Base-by-base conservation (phyloP, 192 early-diverging fungal species). In the Umbelopsis sp. region DNA sequence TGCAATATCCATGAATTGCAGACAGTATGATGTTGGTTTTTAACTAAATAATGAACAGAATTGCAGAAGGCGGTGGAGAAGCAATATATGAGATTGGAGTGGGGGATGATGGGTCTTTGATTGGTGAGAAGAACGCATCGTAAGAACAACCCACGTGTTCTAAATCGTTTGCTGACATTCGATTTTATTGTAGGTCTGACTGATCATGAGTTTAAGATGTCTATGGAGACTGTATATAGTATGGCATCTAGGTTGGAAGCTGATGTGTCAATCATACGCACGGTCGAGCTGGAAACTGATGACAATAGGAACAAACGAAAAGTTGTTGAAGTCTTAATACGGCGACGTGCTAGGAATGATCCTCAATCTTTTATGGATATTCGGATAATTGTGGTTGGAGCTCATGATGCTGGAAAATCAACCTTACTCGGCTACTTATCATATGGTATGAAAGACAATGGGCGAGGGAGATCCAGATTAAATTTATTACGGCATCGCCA, bases 51-150 rank as follows among this genome's bases (percentile, higher is more conserved):
- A 25, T 18, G 18, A 18, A 35, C 46, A 85, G 84, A 64, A 77
- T 98, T 46, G 85, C 92, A 13, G 95, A 98, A 70, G 96, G 96
- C 0, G 80, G 89, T 64, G 96, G 96, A 23, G 90, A 91, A 49
- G 92, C 92, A 3, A 81, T 94, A 49, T 98, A 98, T 73, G 91
- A 96, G 67, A 85, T 98, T 10, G 96, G 95, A 33, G 95, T 98
- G 1, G 82, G 85, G 13, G 96, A 98, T 71, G 81, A 93, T 47
- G 96, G 96, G 15, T 84, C 82, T 7, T 84, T 95, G 68, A 85
- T 94, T 6, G 96, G 77, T 74, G 67, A 41, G 55, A 47, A 46
- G 11, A 30, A 16, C 20, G 46, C 50, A 44, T 30, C 10, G 23
- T 23, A 15, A 2, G 20, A 33, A 52, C 27, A 65, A 65, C 20